Base-by-base conservation (phyloP, 179 eudicot genomes). In the Silene coronaria region DNA sequence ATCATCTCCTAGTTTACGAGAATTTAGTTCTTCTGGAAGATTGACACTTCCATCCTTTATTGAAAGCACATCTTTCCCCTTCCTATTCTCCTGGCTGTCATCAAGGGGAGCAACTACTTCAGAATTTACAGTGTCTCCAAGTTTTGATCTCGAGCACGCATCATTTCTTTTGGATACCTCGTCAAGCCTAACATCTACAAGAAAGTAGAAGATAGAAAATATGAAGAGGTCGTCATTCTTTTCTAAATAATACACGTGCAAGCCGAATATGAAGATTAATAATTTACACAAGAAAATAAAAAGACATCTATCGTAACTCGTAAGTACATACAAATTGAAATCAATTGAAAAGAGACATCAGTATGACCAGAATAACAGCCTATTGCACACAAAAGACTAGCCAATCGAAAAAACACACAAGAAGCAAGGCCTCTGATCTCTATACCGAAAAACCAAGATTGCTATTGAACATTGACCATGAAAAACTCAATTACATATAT, bases 161-260 rank as follows among this genome's bases (percentile, higher is more conserved):
- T 77, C 84, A 58, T 51, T 75, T 48, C 72, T 75, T 34, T 82
- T 67, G 22, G 81, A 42, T 72, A 72, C 82, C 74, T 71, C 26
- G 42, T 61, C 84, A 45, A 78, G 82, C 77, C 83, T 81, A 81
- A 61, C 81, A 84, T 85, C 90, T 88, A 87, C 84, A 88, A 13
- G 67, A 68, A 36, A 67, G 77, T 53, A 78, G 34, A 34, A 78
- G 38, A 48, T 78, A 75, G 61, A 81, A 82, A 38, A 42, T 80
- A 73, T 55, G 75, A 75, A 78, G 80, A 53, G 61, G 75, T 75
- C 74, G 64, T 75, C 80, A 78, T 77, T 74, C 61, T 75, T 72
- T 59, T 22, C 59, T 28, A 74, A 55, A 79, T 53, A 60, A 77
- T 73, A 60, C 55, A 74, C 72, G 71, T 77, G 74, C 51, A 62